Percentiles rank a stretch among this genome's conserved stretches.
Evolutionary conservation across 208 protist genomes (phyloP).

Genomic region (Trypanosomatidae sp.): DNA sequence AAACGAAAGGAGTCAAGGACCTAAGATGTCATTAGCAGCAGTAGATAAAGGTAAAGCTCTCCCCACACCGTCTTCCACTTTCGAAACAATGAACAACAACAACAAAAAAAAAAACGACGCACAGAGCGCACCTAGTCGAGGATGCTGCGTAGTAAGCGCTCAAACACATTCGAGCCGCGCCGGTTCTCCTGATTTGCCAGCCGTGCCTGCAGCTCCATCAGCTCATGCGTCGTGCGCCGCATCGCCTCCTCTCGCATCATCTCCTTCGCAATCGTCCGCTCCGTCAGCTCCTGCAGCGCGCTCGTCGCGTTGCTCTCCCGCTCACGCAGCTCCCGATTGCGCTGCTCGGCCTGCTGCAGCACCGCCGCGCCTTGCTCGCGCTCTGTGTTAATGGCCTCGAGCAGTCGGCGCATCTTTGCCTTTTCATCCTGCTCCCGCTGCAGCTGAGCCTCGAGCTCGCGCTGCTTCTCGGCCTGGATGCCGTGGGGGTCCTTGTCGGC

Average conservation of each 20-base stretch:
- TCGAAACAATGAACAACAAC: too few relatives aligned
- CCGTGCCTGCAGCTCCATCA: constrained; percentile 67
- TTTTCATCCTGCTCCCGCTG: constrained; percentile 65
- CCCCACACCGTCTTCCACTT: too few relatives aligned
- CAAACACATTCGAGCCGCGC: constrained; percentile 34
- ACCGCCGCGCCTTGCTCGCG: constrained; percentile 57
- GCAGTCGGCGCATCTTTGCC: constrained; percentile 47
- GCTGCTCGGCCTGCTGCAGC: constrained; percentile 40
- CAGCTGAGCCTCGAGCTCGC: constrained; percentile 61
- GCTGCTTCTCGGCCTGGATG: constrained; percentile 55
- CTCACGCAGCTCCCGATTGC: constrained; percentile 58
- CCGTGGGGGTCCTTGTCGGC: constrained; percentile 50
- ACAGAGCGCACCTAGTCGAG: too few relatives aligned
- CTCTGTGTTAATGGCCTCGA: constrained; percentile 62
- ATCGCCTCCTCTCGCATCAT: constrained; percentile 63
- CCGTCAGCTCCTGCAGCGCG: constrained; percentile 43
- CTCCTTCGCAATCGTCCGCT: constrained; percentile 57
- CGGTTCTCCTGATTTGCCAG: constrained; percentile 41
- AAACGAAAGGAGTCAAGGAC: too few relatives aligned
- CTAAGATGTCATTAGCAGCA: too few relatives aligned
- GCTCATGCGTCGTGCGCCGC: constrained; percentile 47
- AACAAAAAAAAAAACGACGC: too few relatives aligned
- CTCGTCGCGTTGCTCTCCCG: constrained; percentile 39
- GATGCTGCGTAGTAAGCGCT: constrained; percentile 30
- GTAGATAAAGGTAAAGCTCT: too few relatives aligned